phyloP scores from a whole-genome alignment of 306 rosid species.

The Malus sieversii region DNA sequence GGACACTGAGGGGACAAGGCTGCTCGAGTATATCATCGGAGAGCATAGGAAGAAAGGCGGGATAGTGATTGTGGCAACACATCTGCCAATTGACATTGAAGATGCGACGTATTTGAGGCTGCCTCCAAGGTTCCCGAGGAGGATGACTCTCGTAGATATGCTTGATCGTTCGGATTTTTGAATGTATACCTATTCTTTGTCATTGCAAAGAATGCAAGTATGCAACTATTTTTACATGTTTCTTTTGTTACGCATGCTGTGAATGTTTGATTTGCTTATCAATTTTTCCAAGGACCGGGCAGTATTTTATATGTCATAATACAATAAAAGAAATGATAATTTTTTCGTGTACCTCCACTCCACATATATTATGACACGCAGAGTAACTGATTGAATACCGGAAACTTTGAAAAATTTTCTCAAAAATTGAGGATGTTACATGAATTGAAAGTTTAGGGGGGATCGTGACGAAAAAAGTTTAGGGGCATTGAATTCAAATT shows the following conservation, averaged over 20 bases:
- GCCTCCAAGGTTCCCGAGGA: conserved; percentile 86
- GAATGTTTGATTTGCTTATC: background rate
- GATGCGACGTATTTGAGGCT: conserved; percentile 64
- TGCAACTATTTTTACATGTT: background rate
- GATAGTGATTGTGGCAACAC: conserved; percentile 64
- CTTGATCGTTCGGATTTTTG: conserved; percentile 51
- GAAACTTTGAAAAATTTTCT: no score
- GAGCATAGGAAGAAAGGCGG: conserved; percentile 83
- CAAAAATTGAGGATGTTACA: no score
- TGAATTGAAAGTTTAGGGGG: no score
- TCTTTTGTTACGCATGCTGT: background rate
- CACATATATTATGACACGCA: no score
- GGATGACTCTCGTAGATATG: conserved; percentile 71
- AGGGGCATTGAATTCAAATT: no score
- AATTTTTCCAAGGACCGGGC: rapidly evolving
- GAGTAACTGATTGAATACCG: no score
- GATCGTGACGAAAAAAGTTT: no score
- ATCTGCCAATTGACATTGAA: conserved; percentile 68
- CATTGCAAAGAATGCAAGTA: background rate
- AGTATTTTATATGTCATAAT: no score
- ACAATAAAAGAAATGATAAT: no score
- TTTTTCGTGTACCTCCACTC: rapidly evolving
- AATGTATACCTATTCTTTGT: background rate
- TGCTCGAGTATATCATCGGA: conserved; percentile 64
- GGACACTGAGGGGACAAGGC: conserved; percentile 74